Conservation (phyloP, 805 yeast genomes). For the Metschnikowia drakensbergensis region DNA sequence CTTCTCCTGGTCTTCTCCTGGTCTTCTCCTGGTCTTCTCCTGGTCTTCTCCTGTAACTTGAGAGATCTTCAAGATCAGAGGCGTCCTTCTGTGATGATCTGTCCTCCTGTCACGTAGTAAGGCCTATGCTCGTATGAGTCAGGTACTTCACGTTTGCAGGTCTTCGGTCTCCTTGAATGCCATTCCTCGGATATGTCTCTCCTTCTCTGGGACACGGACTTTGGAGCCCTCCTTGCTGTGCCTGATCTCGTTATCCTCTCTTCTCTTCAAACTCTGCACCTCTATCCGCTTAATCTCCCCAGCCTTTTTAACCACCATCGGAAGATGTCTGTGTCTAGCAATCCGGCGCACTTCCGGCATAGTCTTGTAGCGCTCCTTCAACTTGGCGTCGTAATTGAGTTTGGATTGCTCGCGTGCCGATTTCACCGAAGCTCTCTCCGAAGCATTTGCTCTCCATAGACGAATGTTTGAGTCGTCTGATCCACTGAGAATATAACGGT, state of each 20-base stretch:
- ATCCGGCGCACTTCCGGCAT: conserved; percentile 96
- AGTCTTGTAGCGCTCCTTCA: conserved; percentile 86
- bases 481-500: conserved; percentile 81
- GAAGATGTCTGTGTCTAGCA: conserved; percentile 88
- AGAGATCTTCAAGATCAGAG: too few relatives aligned
- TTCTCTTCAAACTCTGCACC: conserved; percentile 64
- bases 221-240: conserved; percentile 63
- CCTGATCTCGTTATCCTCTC: conserved; percentile 78
- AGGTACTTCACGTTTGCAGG: neutral
- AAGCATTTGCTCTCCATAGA: conserved; percentile 86
- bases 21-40: too few relatives aligned
- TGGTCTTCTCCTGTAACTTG: too few relatives aligned
- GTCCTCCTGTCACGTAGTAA: too few relatives aligned
- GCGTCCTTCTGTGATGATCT: too few relatives aligned
- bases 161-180: conserved; percentile 51
- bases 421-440: conserved; percentile 78
- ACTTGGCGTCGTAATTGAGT: conserved; percentile 84
- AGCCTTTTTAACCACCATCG: conserved; percentile 83
- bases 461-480: conserved; percentile 96
- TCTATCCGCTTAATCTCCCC: conserved; percentile 79
- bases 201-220: conserved; percentile 67
- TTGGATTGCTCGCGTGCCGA: conserved; percentile 76
- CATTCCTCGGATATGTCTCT: conserved; percentile 81
- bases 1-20: too few relatives aligned
- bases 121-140: too few relatives aligned